Evolutionary conservation across 2,329 filamentous ascomycete genomes (phyloP).

Genomic region (Aspergillus latus): DNA sequence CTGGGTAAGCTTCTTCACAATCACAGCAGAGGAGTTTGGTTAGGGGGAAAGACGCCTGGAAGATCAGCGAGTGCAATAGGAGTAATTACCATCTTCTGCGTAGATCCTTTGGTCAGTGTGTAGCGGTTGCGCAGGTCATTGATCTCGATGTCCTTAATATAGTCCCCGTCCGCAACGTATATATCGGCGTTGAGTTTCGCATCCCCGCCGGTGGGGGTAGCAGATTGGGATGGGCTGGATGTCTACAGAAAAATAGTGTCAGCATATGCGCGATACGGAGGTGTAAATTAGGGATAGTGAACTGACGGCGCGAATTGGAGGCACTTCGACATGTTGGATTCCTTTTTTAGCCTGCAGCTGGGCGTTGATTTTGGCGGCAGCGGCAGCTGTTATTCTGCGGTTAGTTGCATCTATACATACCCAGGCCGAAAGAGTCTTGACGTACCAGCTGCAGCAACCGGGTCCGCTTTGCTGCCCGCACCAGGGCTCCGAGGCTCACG

Average conservation of each 20-base stretch:
- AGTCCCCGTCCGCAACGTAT: constrained; percentile 95
- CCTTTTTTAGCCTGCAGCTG: constrained; percentile 82
- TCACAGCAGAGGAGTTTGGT: constrained; percentile 45
- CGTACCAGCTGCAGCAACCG: constrained; percentile 75
- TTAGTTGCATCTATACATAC: background rate
- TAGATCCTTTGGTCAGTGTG: constrained; percentile 92
- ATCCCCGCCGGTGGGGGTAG: constrained; percentile 51
- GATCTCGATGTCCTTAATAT: constrained; percentile 98
- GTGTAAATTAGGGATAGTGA: background rate
- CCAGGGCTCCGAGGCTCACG: constrained; percentile 53
- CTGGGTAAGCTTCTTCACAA: constrained; percentile 68
- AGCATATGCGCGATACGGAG: background rate
- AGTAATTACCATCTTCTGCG: constrained; percentile 99
- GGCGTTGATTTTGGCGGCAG: constrained; percentile 83
- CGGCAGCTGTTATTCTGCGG: constrained; percentile 63
- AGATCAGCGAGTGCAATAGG: constrained; percentile 69
- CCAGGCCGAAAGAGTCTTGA: background rate
- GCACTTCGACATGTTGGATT: constrained; percentile 86
- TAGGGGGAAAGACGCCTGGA: constrained; percentile 47
- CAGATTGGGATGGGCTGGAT: constrained; percentile 56
- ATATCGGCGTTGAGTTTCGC: constrained; percentile 76
- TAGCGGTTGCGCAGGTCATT: constrained; percentile 97
- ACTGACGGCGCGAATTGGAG: constrained; percentile 67
- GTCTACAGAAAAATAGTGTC: constrained; percentile 31
- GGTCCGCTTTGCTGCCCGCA: constrained; percentile 56